Evolutionary conservation across 345 rosid genomes (phyloP).

Genomic region (Salix suchowensis): DNA sequence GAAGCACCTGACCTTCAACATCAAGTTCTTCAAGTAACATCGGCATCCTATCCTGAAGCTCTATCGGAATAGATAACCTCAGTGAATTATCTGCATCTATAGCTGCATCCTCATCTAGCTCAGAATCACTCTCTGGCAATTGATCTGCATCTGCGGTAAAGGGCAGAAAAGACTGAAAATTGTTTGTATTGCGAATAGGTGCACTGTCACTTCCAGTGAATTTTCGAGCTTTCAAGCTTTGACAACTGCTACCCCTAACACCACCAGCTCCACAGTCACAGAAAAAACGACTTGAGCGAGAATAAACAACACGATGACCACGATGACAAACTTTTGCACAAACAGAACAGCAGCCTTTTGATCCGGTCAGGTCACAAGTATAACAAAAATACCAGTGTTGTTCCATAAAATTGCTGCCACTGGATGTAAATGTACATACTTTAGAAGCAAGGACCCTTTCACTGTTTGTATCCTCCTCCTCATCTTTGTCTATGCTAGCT

Average conservation of each 20-base stretch:
- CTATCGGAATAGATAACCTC: constrained; percentile 64
- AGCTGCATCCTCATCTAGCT: constrained; percentile 69
- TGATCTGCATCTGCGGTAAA: constrained; percentile 75
- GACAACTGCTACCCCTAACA: constrained; percentile 94
- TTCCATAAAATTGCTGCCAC: constrained; percentile 99
- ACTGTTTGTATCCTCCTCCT: constrained; percentile 83
- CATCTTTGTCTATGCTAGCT: constrained; percentile 94
- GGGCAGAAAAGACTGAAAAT: constrained; percentile 69
- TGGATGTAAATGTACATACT: constrained; percentile 96
- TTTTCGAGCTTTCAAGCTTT: constrained; percentile 94
- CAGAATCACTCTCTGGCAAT: constrained; percentile 87
- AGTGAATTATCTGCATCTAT: constrained; percentile 49
- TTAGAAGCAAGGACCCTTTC: constrained; percentile 88
- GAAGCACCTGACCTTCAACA: constrained; percentile 66
- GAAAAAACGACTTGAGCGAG: constrained; percentile 92
- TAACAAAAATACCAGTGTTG: constrained; percentile 99
- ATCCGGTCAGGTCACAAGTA: constrained; percentile 95
- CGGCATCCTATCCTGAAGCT: constrained; percentile 59
- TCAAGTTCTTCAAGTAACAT: constrained; percentile 72
- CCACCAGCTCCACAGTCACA: constrained; percentile 99
- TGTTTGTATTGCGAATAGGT: constrained; percentile 49
- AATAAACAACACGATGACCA: constrained; percentile 98
- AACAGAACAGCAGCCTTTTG: constrained; percentile 97
- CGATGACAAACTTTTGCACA: constrained; percentile 99
- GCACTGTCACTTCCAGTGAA: constrained; percentile 56